Evolutionary conservation across 2,329 filamentous ascomycete species (phyloP).

Genomic region (Hypoxylon sp.): DNA sequence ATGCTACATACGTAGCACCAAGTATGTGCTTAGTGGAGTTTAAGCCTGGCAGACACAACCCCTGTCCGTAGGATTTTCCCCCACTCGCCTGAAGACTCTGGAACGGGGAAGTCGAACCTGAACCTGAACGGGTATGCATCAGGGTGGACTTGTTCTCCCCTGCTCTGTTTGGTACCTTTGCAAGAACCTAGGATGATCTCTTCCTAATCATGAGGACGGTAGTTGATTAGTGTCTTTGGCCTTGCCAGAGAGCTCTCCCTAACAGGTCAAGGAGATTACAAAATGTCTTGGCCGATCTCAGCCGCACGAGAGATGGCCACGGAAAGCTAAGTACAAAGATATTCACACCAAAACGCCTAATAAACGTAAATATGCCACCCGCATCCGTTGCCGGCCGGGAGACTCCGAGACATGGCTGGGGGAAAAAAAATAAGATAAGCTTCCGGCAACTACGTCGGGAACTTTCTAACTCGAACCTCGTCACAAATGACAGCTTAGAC

Average conservation of each 20-base stretch:
- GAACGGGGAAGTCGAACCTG: constrained; percentile 29
- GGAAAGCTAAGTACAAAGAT: background rate
- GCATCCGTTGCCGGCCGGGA: constrained; percentile 20
- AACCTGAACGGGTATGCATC: constrained; percentile 33
- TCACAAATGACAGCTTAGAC: constrained; percentile 12
- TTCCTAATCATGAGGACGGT: constrained; percentile 20
- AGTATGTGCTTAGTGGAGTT: constrained; percentile 13
- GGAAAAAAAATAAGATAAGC: constrained; percentile 23
- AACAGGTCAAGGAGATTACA: constrained; percentile 16
- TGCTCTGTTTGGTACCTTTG: constrained; percentile 35
- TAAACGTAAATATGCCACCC: background rate
- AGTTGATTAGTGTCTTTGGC: constrained; percentile 24
- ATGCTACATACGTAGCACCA: constrained; percentile 1
- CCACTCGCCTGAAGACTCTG: constrained; percentile 40
- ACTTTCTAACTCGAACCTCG: constrained; percentile 33
- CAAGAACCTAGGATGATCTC: constrained; percentile 26
- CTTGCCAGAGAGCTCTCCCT: background rate
- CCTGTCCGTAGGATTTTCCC: constrained; percentile 30
- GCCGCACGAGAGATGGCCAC: constrained; percentile 34
- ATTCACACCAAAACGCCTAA: background rate
- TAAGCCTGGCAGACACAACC: constrained; percentile 22
- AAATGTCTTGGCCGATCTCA: constrained; percentile 35
- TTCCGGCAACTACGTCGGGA: constrained; percentile 15
- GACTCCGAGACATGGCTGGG: constrained; percentile 25
- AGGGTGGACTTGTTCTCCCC: constrained; percentile 4